phyloP scores from a whole-genome alignment of 2,329 filamentous ascomycete genomes.

The Fusarium palustre region DNA sequence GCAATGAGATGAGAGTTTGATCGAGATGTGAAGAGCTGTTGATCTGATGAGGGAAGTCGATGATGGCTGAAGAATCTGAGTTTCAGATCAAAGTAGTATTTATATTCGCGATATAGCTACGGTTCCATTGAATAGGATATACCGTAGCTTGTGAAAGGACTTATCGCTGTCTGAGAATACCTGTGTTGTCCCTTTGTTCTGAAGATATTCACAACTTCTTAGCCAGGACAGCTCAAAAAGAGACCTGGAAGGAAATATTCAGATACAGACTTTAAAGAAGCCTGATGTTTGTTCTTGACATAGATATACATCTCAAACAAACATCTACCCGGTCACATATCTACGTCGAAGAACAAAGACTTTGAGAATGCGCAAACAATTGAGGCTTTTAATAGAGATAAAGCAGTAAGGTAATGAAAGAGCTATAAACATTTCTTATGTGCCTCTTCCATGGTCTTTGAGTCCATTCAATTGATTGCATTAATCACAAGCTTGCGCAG shows the following conservation, averaged over 20 bases:
- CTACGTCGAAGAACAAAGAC: neutral
- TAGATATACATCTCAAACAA: too few species aligned
- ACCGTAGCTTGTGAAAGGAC: neutral
- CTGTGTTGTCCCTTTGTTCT: neutral
- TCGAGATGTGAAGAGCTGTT: too few species aligned
- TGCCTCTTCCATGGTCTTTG: neutral
- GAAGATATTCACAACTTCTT: neutral
- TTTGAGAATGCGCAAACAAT: neutral
- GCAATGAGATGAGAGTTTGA: neutral
- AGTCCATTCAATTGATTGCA: neutral
- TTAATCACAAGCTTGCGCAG: neutral
- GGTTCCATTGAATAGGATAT: neutral
- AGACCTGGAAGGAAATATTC: neutral
- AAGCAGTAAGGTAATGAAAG: neutral
- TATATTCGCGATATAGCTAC: neutral
- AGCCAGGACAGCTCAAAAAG: fast-evolving
- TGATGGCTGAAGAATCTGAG: too few species aligned
- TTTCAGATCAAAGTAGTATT: neutral
- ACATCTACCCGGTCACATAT: too few species aligned
- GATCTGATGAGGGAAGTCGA: neutral
- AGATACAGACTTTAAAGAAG: neutral
- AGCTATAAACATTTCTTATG: neutral
- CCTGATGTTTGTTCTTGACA: too few species aligned
- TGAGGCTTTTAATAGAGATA: neutral
- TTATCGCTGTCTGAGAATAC: neutral